Evolutionary conservation across 192 early-diverging fungal species (phyloP).

Genomic region (Glomus cerebriforme): DNA sequence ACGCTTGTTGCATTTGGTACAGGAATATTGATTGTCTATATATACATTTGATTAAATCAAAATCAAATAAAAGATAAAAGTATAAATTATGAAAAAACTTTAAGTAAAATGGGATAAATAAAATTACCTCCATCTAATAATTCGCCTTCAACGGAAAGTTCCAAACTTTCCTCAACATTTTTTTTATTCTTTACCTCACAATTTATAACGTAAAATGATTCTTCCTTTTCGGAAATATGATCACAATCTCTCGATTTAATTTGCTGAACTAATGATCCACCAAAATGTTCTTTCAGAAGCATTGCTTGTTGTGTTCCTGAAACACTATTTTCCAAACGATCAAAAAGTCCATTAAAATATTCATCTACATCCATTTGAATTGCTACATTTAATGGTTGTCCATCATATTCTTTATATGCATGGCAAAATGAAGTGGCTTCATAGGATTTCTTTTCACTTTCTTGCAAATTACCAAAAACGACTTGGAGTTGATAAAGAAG

Average conservation of each 20-base stretch:
- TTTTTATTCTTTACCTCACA: constrained; percentile 63
- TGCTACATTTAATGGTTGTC: constrained; percentile 53
- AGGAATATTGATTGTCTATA: constrained; percentile 55
- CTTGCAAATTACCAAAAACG: constrained; percentile 52
- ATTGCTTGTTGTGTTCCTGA: constrained; percentile 47
- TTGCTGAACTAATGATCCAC: constrained; percentile 59
- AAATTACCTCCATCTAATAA: constrained; percentile 54
- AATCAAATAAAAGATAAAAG: neutral
- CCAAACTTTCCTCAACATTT: constrained; percentile 54
- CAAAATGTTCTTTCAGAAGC: constrained; percentile 56
- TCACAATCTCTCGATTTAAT: constrained; percentile 58
- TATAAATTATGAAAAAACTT: neutral
- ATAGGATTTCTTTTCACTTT: constrained; percentile 49
- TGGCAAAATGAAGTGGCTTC: constrained; percentile 51
- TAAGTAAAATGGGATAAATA: no score
- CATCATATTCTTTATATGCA: constrained; percentile 56
- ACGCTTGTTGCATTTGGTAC: constrained; percentile 52
- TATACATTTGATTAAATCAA: neutral
- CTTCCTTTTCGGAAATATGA: constrained; percentile 55
- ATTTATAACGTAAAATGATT: constrained; percentile 54
- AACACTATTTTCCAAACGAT: constrained; percentile 54
- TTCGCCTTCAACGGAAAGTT: constrained; percentile 59
- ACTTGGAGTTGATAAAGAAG: constrained; percentile 54
- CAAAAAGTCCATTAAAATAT: constrained; percentile 61
- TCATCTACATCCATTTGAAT: constrained; percentile 66